These are phyloP conservation scores for Mytilinidion resinicola DNA, from an alignment of 495 filamentous ascomycete species.

Conservation along the genomic window DNA sequence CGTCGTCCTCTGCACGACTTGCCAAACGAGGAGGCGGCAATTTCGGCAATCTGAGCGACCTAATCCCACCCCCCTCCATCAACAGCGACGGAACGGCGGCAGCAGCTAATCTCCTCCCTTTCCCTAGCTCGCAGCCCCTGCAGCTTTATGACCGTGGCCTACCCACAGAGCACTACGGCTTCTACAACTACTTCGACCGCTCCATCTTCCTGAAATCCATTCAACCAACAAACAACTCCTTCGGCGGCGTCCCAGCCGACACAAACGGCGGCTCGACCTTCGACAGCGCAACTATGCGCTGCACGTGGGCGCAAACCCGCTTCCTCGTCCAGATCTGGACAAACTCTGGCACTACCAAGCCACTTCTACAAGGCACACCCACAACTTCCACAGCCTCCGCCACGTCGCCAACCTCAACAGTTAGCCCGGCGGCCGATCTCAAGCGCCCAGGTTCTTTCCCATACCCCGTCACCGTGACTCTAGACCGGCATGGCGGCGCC, in stretches of 20 bases:
- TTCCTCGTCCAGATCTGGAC: constrained; percentile 94
- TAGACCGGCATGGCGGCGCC: constrained; percentile 74
- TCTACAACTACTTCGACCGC: constrained; percentile 87
- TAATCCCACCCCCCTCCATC: constrained; percentile 55
- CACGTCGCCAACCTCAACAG: constrained; percentile 14
- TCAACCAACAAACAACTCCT: background rate
- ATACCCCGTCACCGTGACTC: constrained; percentile 73
- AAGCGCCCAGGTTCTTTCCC: constrained; percentile 69
- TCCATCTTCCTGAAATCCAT: constrained; percentile 67
- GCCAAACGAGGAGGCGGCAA: constrained; percentile 14
- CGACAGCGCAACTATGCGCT: constrained; percentile 56
- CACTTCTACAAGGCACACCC: constrained; percentile 6
- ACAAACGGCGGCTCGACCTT: constrained; percentile 57
- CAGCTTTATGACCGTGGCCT: constrained; percentile 78
- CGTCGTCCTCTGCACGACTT: constrained; percentile 6
- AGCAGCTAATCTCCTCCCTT: constrained; percentile 60
- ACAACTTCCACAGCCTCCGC: constrained; percentile 10
- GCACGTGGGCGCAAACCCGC: constrained; percentile 77
- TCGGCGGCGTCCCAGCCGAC: constrained; percentile 48
- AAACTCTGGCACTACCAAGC: constrained; percentile 11
- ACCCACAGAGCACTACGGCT: constrained; percentile 81
- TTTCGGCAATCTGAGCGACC: constrained; percentile 45
- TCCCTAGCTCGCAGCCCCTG: constrained; percentile 68
- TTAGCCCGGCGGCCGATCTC: constrained; percentile 49
- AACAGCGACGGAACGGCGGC: constrained; percentile 64